A percentile compares a stretch with the other conserved stretches of the same genome.
Evolutionary conservation across 2,329 filamentous ascomycete genomes (phyloP).

Genomic region (Colletotrichum lini): DNA sequence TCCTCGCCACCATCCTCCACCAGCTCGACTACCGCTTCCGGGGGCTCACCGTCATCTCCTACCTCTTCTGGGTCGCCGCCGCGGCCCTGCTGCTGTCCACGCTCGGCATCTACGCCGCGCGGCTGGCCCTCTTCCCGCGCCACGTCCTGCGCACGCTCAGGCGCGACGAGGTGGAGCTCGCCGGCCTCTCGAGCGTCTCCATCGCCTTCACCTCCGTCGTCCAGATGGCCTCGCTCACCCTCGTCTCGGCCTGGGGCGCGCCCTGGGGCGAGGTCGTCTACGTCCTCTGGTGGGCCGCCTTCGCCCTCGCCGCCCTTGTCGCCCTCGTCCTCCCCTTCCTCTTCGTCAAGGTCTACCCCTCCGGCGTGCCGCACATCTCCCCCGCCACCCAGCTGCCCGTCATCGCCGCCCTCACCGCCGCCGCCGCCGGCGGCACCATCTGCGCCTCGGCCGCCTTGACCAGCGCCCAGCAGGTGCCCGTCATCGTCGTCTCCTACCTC

Average conservation of each 20-base stretch:
- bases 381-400: slow-evolving; percentile 55
- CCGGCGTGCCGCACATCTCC: slow-evolving; percentile 51
- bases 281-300: slow-evolving; percentile 59
- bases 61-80: slow-evolving; percentile 56
- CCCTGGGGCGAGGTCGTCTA: slow-evolving; percentile 48
- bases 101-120: slow-evolving; percentile 51
- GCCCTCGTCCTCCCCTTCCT: slow-evolving; percentile 53
- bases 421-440: slow-evolving; percentile 55
- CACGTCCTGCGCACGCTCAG: slow-evolving; percentile 49
- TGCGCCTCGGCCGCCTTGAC: slow-evolving; percentile 48
- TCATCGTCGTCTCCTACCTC: slow-evolving; percentile 58
- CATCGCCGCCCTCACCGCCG: slow-evolving; percentile 56
- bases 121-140: slow-evolving; percentile 50
- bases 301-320: slow-evolving; percentile 50
- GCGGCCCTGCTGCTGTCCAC: slow-evolving; percentile 51
- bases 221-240: slow-evolving; percentile 46
- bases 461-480: slow-evolving; percentile 51
- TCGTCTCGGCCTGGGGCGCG: slow-evolving; percentile 38
- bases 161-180: slow-evolving; percentile 52
- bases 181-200: slow-evolving; percentile 55
- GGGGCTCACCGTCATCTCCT: slow-evolving; percentile 53
- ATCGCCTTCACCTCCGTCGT: slow-evolving; percentile 51
- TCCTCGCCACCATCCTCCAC: slow-evolving; percentile 53
- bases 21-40: slow-evolving; percentile 57
- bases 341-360: slow-evolving; percentile 53